Base-by-base conservation (phyloP, 2,329 filamentous ascomycete species). In the Arthrobotrys conoides region DNA sequence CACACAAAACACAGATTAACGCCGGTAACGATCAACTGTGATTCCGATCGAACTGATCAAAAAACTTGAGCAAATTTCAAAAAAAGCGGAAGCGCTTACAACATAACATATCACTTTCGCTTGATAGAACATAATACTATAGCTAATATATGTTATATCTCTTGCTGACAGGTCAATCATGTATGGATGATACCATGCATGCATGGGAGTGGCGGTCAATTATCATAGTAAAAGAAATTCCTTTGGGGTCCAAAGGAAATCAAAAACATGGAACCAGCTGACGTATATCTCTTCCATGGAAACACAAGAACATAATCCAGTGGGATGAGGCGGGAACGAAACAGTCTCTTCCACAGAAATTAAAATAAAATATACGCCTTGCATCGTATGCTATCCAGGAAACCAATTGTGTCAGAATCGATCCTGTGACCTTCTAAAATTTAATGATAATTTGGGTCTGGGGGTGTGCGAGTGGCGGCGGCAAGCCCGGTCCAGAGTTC, bases 301-400 rank as follows among this genome's bases (percentile, higher is more conserved):
- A 68, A 67, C 53, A 65, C 5, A n/a, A 30, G n/a, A 24, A 30
- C 51, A 71, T 51, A 41, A 61, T 67, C 66, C 72, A 67, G 36
- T 77, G 72, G 72, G 61, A 76, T 76, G 65, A 70, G 48, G 59
- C 72, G 72, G 72, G 72, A 77, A 36, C 51, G 61, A 66, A 71
- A 61, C 49, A 44, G 67, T 57, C 59, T 53, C 59, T 69, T 41
- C 66, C 67, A 53, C 49, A 65, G 27, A 63, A 44, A 41, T 49
- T 27, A 33, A 38, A 41, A 59, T 76, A 65, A 72, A 36, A 41
- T 20, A 55, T 55, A 64, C 67, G 27, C 46, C 33, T n/a, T 24
- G 30, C 53, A 27, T 30, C 20, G 41, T 30, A 20, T 36, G 63
- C 6, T 51, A 72, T 65, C 75, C 73, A 77, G 73, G 64, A 72